Conservation (phyloP, 768 basidiomycete species). For the Leccinum olivaceopallidum region DNA sequence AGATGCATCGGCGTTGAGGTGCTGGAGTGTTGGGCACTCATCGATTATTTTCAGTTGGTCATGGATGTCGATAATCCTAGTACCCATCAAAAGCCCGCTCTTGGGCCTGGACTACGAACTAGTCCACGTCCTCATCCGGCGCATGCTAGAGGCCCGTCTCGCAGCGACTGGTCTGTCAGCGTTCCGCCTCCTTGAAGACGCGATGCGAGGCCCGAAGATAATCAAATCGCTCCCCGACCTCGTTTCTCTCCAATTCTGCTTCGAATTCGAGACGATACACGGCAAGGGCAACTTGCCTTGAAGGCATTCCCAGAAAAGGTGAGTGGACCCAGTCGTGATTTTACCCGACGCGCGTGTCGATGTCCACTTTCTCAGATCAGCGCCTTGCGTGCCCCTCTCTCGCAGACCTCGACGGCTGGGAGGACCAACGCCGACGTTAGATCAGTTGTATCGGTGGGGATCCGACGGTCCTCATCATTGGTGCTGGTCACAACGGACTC, state of each 20-base stretch:
- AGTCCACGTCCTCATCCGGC: constrained; percentile 30
- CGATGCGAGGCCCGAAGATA: constrained; percentile 31
- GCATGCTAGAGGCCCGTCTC: constrained; percentile 40
- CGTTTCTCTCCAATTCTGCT: constrained; percentile 55
- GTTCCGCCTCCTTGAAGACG: constrained; percentile 22
- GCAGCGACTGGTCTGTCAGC: constrained; percentile 16
- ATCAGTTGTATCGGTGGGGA: constrained; percentile 43
- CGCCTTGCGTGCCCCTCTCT: constrained; percentile 37
- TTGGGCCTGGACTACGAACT: no score
- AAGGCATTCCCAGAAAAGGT: constrained; percentile 48
- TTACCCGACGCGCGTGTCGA: not conserved
- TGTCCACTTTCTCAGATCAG: constrained; percentile 30
- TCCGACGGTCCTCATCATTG: constrained; percentile 61
- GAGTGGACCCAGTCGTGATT: not conserved
- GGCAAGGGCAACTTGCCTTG: constrained; percentile 37
- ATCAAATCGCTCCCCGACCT: constrained; percentile 50
- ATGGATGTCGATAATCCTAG: no score
- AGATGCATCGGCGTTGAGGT: constrained; percentile 16
- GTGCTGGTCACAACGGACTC: constrained; percentile 69
- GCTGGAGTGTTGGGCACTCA: constrained; percentile 23
- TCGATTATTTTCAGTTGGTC: no score
- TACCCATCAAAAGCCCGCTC: no score
- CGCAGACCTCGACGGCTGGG: constrained; percentile 52
- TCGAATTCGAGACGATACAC: constrained; percentile 51
- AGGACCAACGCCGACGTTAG: constrained; percentile 41